These are phyloP conservation scores for Phalaenopsis hybrid DNA, from an alignment of 116 monocot species.

Conservation along the genomic window DNA sequence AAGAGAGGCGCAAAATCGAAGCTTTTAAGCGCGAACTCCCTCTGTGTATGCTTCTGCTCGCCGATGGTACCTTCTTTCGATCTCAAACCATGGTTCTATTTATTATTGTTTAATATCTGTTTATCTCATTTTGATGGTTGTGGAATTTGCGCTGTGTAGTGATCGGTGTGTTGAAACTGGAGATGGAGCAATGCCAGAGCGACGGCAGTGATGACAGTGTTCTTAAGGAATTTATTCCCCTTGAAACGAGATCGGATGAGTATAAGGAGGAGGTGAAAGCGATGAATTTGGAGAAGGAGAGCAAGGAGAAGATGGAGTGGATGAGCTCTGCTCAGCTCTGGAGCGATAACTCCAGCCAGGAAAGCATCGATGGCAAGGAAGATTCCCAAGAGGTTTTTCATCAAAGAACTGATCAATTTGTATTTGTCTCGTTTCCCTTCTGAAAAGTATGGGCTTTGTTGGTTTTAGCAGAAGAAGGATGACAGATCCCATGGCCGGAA, in stretches of 20 bases:
- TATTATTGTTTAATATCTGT: not conserved
- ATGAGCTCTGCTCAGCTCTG: slow-evolving; percentile 59
- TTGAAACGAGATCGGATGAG: slow-evolving; percentile 21
- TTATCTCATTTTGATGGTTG: not conserved
- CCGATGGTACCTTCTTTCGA: slow-evolving; percentile 21
- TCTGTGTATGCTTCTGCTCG: slow-evolving; percentile 29
- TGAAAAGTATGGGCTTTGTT: not conserved
- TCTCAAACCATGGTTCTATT: not conserved
- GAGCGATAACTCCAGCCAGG: slow-evolving; percentile 31
- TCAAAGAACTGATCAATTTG: not conserved
- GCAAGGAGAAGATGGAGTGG: slow-evolving; percentile 46
- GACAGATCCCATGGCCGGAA: not conserved
- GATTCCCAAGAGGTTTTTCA: slow-evolving; percentile 4
- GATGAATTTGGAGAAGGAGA: slow-evolving; percentile 15
- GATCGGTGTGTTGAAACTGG: slow-evolving; percentile 27
- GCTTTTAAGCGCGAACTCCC: slow-evolving; percentile 51
- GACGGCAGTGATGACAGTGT: not conserved
- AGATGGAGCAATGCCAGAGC: slow-evolving; percentile 26
- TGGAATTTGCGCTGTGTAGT: slow-evolving; percentile 15
- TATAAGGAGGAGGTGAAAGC: slow-evolving; percentile 14
- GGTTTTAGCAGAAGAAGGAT: slow-evolving; percentile 6
- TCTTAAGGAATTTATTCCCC: slow-evolving; percentile 32
- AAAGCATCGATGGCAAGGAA: slow-evolving; percentile 3
- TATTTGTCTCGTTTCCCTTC: not conserved
- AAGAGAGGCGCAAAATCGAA: slow-evolving; percentile 43